phyloP scores from a whole-genome alignment of 306 rosid genomes.

The Gleditsia sinensis region DNA sequence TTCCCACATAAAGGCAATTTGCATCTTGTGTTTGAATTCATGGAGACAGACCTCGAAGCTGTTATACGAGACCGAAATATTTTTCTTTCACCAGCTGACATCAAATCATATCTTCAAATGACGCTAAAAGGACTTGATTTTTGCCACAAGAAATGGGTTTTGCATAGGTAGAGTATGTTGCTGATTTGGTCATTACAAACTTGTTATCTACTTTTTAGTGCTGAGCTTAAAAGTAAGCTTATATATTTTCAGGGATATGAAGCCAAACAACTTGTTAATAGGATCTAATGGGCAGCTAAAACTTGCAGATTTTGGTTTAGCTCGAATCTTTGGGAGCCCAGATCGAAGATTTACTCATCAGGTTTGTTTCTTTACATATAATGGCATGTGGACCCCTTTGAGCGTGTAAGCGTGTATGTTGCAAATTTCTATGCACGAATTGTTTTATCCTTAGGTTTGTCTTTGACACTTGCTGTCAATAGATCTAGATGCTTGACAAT shows the following conservation, averaged over 20 bases:
- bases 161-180: conserved; percentile 70
- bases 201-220: conserved; percentile 26
- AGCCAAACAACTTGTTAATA: conserved; percentile 94
- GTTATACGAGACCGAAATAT: conserved; percentile 87
- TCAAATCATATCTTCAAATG: conserved; percentile 88
- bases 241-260: conserved; percentile 84
- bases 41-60: conserved; percentile 98
- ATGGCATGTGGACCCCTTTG: conserved; percentile 1
- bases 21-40: conserved; percentile 95
- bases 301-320: conserved; percentile 98
- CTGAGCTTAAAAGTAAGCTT: conserved; percentile 28
- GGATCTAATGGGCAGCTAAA: conserved; percentile 92
- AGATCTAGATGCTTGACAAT: conserved; percentile 25
- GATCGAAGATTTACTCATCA: conserved; percentile 92
- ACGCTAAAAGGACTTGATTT: conserved; percentile 81
- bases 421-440: conserved; percentile 9
- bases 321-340: conserved; percentile 95
- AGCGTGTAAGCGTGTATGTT: conserved; percentile 7
- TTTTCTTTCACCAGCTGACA: conserved; percentile 86
- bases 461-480: conserved; percentile 24
- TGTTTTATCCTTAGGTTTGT: conserved; percentile 13
- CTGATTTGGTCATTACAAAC: background rate
- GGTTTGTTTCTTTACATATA: conserved; percentile 54
- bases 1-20: conserved; percentile 91
- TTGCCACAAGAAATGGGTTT: conserved; percentile 96